Conservation (phyloP, 768 basidiomycete species). For the Dioszegia hungarica region DNA sequence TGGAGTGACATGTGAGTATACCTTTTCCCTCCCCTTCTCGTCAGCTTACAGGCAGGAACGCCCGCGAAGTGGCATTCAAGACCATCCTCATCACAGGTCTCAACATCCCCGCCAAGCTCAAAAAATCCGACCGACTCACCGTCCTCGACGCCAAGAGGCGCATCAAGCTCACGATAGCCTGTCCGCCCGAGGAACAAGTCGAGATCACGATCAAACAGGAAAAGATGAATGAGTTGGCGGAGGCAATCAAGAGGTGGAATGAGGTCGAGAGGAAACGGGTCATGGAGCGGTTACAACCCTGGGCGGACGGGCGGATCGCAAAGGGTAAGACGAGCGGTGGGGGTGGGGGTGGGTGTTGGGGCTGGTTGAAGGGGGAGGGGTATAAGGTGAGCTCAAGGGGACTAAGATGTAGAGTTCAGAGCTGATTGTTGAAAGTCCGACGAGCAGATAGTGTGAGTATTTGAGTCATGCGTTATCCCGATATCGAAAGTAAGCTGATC, state of each 20-base stretch:
- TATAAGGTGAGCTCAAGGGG: not conserved
- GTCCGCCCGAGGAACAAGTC: not conserved
- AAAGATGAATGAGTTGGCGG: conserved; percentile 3
- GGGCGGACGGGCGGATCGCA: not conserved
- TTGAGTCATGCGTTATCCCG: too few species aligned
- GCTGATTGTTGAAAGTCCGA: not conserved
- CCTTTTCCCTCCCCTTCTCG: not conserved
- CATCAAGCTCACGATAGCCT: not conserved
- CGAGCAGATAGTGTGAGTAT: not conserved
- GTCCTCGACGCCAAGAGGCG: not conserved
- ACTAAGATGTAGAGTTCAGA: not conserved
- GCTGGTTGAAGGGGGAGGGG: not conserved
- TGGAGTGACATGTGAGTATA: conserved; percentile 16
- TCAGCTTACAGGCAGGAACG: conserved; percentile 23
- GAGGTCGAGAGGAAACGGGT: not conserved
- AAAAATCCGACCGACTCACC: not conserved
- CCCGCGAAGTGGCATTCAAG: conserved; percentile 33
- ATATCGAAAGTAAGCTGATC: not conserved
- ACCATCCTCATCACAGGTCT: conserved; percentile 33
- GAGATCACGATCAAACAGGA: conserved; percentile 8
- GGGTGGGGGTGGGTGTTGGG: not conserved
- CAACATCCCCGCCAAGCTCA: conserved; percentile 5
- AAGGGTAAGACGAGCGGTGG: not conserved
- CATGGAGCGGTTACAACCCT: not conserved
- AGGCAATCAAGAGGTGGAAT: conserved; percentile 5